A percentile compares a stretch with the other conserved stretches of the same genome.
Evolutionary conservation across 1,284 basidiomycete species (phyloP).

Genomic region (Cutaneotrichosporon cavernicola): DNA sequence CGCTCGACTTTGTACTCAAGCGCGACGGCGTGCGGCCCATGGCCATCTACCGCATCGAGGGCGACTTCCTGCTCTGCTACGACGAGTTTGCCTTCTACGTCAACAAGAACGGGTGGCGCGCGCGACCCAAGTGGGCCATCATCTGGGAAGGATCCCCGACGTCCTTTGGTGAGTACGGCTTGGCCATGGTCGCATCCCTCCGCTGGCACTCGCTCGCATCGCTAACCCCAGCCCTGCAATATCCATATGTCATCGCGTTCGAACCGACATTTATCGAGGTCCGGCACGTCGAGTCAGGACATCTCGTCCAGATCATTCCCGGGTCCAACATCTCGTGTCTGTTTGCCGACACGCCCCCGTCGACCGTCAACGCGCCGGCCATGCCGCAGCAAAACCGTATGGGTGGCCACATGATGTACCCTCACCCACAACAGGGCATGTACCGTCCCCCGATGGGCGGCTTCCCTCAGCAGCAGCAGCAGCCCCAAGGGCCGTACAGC

Average conservation of each 20-base stretch:
- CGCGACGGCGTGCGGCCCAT: constrained; percentile 86
- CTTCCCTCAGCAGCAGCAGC: neutral
- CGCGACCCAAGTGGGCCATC: constrained; percentile 87
- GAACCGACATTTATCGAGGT: constrained; percentile 97
- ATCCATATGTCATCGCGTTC: constrained; percentile 95
- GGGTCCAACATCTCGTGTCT: constrained; percentile 83
- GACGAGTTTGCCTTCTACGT: constrained; percentile 99
- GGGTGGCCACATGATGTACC: constrained; percentile 37
- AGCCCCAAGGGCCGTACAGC: constrained; percentile 3
- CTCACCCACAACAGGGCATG: constrained; percentile 12
- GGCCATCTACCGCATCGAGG: constrained; percentile 94
- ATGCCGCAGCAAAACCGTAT: constrained; percentile 29
- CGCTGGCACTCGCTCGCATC: too few relatives aligned
- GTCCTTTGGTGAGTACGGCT: constrained; percentile 71
- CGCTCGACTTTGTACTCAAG: constrained; percentile 90
- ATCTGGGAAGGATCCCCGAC: constrained; percentile 95
- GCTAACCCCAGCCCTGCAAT: constrained; percentile 72
- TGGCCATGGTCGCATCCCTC: too few relatives aligned
- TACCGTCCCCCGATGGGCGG: constrained; percentile 15
- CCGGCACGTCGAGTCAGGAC: constrained; percentile 88
- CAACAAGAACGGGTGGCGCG: constrained; percentile 92
- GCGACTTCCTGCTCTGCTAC: constrained; percentile 96
- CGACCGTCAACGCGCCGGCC: constrained; percentile 53
- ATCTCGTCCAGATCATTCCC: constrained; percentile 92
- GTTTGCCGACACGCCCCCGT: constrained; percentile 91